A percentile compares a stretch with the other conserved stretches of the same genome.
phyloP scores from a whole-genome alignment of 805 yeast genomes.

The Teunomyces kruisii region DNA sequence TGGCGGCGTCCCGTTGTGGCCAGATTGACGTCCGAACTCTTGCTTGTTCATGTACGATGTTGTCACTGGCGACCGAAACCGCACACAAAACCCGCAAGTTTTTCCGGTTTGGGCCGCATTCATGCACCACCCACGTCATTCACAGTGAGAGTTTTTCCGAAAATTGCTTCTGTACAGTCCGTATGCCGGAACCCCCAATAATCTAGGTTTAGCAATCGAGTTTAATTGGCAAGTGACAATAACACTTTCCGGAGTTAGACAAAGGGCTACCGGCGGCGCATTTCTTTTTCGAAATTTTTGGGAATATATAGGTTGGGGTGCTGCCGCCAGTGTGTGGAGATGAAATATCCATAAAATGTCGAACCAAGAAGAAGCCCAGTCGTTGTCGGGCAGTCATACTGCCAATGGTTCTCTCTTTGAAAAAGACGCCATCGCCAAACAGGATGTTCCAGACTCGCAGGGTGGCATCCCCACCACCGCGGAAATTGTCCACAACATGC shows the following conservation, averaged over 20 bases:
- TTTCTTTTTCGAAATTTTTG: background rate
- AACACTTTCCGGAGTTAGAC: no score
- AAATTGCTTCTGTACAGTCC: background rate
- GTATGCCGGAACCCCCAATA: background rate
- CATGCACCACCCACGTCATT: background rate
- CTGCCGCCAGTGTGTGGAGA: background rate
- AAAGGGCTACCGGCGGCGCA: background rate
- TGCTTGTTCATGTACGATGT: background rate
- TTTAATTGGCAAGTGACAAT: no score
- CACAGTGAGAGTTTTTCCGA: background rate
- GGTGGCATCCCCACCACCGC: background rate
- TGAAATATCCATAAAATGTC: background rate
- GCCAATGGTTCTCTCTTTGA: slow-evolving; percentile 7
- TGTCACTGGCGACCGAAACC: background rate
- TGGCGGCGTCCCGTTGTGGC: no score
- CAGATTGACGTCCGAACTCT: no score
- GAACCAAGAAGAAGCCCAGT: background rate
- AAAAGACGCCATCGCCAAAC: background rate
- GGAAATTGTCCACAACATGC: slow-evolving; percentile 12
- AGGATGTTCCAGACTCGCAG: background rate
- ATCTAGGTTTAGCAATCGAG: no score
- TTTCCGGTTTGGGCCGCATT: background rate
- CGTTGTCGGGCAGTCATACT: slow-evolving; percentile 2
- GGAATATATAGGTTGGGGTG: background rate
- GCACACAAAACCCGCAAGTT: background rate